Percentiles rank a stretch among this genome's conserved stretches.
These are phyloP conservation scores for Candida xiaguanensis DNA, from an alignment of 805 yeast genomes.

Conservation along the genomic window DNA sequence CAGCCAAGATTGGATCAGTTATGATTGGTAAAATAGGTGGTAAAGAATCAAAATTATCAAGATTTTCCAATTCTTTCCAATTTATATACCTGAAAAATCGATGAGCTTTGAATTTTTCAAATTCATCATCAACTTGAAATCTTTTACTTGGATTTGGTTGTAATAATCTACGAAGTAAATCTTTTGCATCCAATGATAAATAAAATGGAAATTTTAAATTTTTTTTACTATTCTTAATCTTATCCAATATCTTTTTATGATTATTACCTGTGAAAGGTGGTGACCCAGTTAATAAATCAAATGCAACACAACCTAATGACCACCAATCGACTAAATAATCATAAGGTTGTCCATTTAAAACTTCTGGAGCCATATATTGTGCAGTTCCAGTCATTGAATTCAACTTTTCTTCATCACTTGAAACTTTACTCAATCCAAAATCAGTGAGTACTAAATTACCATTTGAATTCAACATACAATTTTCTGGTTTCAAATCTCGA, in stretches of 20 bases:
- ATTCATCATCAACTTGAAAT: constrained; percentile 32
- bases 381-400: constrained; percentile 43
- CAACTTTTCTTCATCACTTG: constrained; percentile 16
- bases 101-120: constrained; percentile 30
- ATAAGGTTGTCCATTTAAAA: constrained; percentile 37
- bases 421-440: constrained; percentile 41
- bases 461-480: constrained; percentile 39
- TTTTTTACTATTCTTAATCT: constrained; percentile 27
- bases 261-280: constrained; percentile 45
- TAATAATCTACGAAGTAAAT: constrained; percentile 34
- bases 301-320: constrained; percentile 44
- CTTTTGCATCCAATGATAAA: constrained; percentile 40
- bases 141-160: constrained; percentile 35
- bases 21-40: constrained; percentile 44
- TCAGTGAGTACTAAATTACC: constrained; percentile 44
- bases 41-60: constrained; percentile 14
- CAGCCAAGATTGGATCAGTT: constrained; percentile 43
- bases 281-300: constrained; percentile 40
- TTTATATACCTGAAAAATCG: constrained; percentile 37
- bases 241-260: constrained; percentile 37
- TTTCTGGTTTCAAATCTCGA: constrained; percentile 44
- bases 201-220: constrained; percentile 38
- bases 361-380: constrained; percentile 47
- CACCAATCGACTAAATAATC: constrained; percentile 46
- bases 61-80: constrained; percentile 32